Percentiles rank a stretch among this genome's conserved stretches.
Conservation (phyloP, 768 basidiomycete genomes). For the Leccinum boreale region DNA sequence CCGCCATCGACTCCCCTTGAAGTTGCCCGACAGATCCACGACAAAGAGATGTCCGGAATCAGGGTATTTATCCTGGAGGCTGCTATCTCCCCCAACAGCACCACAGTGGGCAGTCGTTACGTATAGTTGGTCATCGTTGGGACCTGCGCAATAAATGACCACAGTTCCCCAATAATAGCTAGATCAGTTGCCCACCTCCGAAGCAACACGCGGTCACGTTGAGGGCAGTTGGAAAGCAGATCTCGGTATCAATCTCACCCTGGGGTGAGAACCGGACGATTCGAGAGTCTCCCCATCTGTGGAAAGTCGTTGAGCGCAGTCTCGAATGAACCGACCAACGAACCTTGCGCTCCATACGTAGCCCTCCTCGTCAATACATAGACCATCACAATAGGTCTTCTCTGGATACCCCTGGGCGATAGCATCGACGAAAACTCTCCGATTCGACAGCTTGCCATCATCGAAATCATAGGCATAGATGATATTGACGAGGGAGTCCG, state of each 20-base stretch:
- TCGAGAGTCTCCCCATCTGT: constrained; percentile 64
- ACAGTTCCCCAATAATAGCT: constrained; percentile 2
- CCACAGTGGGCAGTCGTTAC: constrained; percentile 55
- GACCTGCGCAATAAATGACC: constrained; percentile 36
- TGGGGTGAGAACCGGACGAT: constrained; percentile 52
- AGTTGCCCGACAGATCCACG: constrained; percentile 27
- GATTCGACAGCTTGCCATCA: constrained; percentile 53
- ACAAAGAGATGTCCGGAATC: constrained; percentile 36
- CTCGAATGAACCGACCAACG: constrained; percentile 21
- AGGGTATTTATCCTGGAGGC: constrained; percentile 31
- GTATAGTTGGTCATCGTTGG: constrained; percentile 59
- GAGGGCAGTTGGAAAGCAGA: constrained; percentile 58
- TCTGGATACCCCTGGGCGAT: constrained; percentile 48
- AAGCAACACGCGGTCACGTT: constrained; percentile 70
- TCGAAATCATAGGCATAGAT: constrained; percentile 59
- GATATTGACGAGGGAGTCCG: constrained; percentile 61
- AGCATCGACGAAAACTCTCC: constrained; percentile 56
- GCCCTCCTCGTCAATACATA: constrained; percentile 63
- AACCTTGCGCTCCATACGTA: constrained; percentile 62
- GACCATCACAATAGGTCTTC: constrained; percentile 58
- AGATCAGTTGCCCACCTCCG: constrained; percentile 34
- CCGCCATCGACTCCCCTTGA: constrained; percentile 25
- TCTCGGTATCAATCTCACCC: constrained; percentile 54
- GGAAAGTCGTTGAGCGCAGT: not conserved
- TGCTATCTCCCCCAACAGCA: constrained; percentile 53